Base-by-base conservation (phyloP, 2,329 filamentous ascomycete species). In the Ophiostoma himal-ulmi region DNA sequence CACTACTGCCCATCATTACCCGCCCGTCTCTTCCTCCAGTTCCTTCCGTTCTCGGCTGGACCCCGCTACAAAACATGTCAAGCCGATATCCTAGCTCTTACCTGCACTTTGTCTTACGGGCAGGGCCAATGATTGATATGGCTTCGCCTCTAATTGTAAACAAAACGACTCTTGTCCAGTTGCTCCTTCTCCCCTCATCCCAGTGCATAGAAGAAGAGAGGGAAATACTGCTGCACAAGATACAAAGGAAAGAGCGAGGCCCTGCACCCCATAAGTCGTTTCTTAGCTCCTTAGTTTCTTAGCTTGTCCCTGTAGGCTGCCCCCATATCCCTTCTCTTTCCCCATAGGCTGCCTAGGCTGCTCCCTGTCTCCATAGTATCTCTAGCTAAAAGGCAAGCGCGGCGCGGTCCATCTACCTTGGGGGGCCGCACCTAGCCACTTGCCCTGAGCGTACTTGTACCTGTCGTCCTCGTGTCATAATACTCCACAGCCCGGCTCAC, bases 31-130 rank as follows among this genome's bases (percentile, higher is more conserved):
- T 70, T 69, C 67, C 71, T 66, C 34, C 30, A 67, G 36, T 70
- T 71, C 72, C 68, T 71, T 72, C 72, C 72, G 72, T 71, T 68
- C 71, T 72, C 71, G 72, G 71, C 69, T 71, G 72, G 70, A 70
- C 48, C 69, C 71, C 70, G 71, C 71, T 68, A 66, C 39, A 26
- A 22, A n/a, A 54, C 1, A 26, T 57, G 52, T 17, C 44, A 48
- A 48, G 17, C 11, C 44, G n/a, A 60, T 34, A 13, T 34, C 60
- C 7, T 26, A 57, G 6, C 11, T 44, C 39, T 44, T 57, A 57
- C n/a, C 52, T 22, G 5, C 7, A 22, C 52, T n/a, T 26, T 22
- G n/a, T 10, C n/a, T 22, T 57, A n/a, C 52, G 20, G 20, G n/a
- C 52, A n/a, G n/a, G 30, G 30, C 30, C 30, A 30, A 30, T 30